Percentiles rank a stretch among this genome's conserved stretches.
phyloP scores from a whole-genome alignment of 2,329 filamentous ascomycete genomes.

The Colletotrichum karsti region DNA sequence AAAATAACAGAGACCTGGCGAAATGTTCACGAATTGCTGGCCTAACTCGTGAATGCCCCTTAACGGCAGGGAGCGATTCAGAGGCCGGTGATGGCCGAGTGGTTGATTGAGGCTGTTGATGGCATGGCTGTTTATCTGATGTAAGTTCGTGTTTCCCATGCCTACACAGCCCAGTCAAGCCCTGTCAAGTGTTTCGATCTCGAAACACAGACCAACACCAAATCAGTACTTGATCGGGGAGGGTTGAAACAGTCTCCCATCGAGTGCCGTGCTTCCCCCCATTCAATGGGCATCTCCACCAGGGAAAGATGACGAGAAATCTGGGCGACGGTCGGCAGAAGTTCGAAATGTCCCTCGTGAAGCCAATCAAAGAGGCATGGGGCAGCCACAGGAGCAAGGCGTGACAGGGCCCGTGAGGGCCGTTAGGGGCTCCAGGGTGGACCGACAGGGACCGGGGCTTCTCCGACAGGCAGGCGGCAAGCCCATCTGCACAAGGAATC shows the following conservation, averaged over 20 bases:
- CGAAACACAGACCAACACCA: slow-evolving; percentile 28
- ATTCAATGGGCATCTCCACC: slow-evolving; percentile 11
- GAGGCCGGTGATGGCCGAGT: slow-evolving; percentile 12
- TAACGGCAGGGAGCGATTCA: slow-evolving; percentile 7
- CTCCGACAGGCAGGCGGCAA: slow-evolving; percentile 24
- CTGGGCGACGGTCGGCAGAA: slow-evolving; percentile 25
- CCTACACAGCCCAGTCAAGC: slow-evolving; percentile 24
- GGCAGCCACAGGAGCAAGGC: slow-evolving; percentile 12
- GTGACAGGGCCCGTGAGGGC: slow-evolving; percentile 15
- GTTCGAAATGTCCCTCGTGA: background rate
- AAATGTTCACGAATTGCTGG: slow-evolving; percentile 2
- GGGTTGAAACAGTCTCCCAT: slow-evolving; percentile 23
- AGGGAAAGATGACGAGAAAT: slow-evolving; percentile 19
- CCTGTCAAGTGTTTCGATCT: slow-evolving; percentile 27
- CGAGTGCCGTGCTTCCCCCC: slow-evolving; percentile 16
- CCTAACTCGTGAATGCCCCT: slow-evolving; percentile 7
- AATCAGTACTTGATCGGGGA: slow-evolving; percentile 12
- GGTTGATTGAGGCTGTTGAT: background rate
- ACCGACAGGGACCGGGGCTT: slow-evolving; percentile 26
- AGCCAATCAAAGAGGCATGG: slow-evolving; percentile 21
- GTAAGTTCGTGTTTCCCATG: slow-evolving; percentile 25
- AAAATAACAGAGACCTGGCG: slow-evolving; percentile 15
- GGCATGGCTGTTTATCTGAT: slow-evolving; percentile 18
- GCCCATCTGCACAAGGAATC: slow-evolving; percentile 24
- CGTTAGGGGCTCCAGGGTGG: slow-evolving; percentile 11